Conservation (phyloP, 169 alveolate genomes). For the Plasmodium reichenowi region DNA sequence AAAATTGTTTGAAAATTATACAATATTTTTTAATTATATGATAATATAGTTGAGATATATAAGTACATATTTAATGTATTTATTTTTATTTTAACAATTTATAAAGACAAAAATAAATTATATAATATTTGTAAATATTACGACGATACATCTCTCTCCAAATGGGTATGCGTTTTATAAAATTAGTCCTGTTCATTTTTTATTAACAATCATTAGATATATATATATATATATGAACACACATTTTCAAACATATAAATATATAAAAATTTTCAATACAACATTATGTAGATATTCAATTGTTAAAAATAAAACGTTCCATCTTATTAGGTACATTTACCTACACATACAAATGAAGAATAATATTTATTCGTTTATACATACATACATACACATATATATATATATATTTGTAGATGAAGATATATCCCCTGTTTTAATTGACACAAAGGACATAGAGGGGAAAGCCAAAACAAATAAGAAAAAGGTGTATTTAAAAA, state of each 20-base stretch:
- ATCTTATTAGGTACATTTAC: conserved; percentile 11
- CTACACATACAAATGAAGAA: background rate
- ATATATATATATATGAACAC: background rate
- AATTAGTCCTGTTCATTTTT: no score
- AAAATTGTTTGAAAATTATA: no score
- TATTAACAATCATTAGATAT: no score
- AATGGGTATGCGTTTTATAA: no score
- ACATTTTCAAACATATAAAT: background rate
- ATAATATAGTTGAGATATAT: no score
- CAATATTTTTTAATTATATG: no score
- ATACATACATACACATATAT: background rate
- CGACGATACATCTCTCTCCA: no score
- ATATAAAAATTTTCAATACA: background rate
- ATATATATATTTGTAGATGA: conserved; percentile 19
- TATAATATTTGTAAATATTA: no score
- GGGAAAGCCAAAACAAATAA: background rate
- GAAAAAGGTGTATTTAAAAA: background rate
- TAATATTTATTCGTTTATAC: background rate
- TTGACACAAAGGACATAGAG: conserved; percentile 10
- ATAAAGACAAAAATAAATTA: no score
- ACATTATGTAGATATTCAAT: conserved; percentile 5
- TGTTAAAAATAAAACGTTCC: conserved; percentile 39
- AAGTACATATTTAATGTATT: no score
- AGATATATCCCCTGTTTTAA: background rate
- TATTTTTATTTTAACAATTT: no score